Percentiles rank a stretch among this genome's conserved stretches.
phyloP scores from a whole-genome alignment of 345 rosid genomes.

The Eucalyptus guilfoylei region DNA sequence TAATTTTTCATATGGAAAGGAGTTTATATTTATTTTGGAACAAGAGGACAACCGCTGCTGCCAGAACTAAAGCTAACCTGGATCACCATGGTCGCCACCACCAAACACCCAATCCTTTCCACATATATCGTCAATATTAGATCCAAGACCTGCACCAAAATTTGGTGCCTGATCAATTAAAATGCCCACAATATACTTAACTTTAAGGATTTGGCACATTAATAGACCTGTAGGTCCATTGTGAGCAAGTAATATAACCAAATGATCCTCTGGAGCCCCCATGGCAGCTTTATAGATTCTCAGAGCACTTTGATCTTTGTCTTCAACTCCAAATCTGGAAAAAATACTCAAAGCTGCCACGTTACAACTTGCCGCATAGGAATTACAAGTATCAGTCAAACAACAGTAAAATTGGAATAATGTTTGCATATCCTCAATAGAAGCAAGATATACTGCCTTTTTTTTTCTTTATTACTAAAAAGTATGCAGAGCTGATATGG shows the following conservation, averaged over 20 bases:
- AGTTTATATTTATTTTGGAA: background rate
- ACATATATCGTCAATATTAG: constrained; percentile 60
- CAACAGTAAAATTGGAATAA: background rate
- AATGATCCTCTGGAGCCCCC: constrained; percentile 66
- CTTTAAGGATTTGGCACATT: background rate
- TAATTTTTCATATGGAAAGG: background rate
- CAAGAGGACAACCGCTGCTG: background rate
- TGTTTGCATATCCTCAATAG: background rate
- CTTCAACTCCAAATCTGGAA: constrained; percentile 62
- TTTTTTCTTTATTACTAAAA: background rate
- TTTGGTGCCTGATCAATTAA: background rate
- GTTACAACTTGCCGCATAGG: background rate
- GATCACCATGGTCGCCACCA: constrained; percentile 95
- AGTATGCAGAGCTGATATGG: background rate
- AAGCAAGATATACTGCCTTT: background rate
- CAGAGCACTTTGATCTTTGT: constrained; percentile 56
- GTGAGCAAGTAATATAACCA: constrained; percentile 69
- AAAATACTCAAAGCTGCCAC: background rate
- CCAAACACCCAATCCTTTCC: constrained; percentile 64
- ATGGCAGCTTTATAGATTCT: constrained; percentile 44
- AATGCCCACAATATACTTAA: background rate
- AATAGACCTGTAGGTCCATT: constrained; percentile 71
- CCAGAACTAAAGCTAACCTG: constrained; percentile 26
- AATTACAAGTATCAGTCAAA: background rate
- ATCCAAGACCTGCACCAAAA: constrained; percentile 64